A percentile compares a stretch with the other conserved stretches of the same genome.
Conservation (phyloP, 352 stramenopile species). For the Globisporangium recalcitrans region DNA sequence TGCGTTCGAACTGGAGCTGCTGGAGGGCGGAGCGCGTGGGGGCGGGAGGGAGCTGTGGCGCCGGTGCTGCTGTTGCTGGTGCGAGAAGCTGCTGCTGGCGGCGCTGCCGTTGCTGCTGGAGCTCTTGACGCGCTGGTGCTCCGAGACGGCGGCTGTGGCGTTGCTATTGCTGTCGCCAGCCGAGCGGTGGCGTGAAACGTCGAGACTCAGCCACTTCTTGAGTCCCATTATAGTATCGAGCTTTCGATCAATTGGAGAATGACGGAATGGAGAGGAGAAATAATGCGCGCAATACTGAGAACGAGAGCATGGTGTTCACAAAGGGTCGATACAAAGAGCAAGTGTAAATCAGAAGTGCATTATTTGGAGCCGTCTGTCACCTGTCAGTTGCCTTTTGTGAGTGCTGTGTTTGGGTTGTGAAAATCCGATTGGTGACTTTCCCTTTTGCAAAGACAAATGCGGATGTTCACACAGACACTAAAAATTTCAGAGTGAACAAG, state of each 20-base stretch:
- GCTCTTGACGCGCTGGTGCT: slow-evolving; percentile 11
- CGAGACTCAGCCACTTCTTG: slow-evolving; percentile 16
- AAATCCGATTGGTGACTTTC: neutral
- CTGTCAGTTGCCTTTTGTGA: neutral
- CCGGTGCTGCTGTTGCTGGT: slow-evolving; percentile 8
- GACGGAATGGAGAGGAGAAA: neutral
- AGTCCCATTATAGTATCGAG: slow-evolving; percentile 6
- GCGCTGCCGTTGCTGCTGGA: neutral
- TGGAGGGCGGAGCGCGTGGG: neutral
- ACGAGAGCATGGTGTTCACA: neutral
- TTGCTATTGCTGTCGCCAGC: neutral
- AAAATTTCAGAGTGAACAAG: neutral
- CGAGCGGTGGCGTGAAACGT: slow-evolving; percentile 6
- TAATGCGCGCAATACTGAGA: neutral
- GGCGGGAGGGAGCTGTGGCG: slow-evolving; percentile 13
- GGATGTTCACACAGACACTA: neutral
- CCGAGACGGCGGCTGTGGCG: neutral
- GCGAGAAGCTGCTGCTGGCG: neutral
- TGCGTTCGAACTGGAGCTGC: slow-evolving; percentile 1
- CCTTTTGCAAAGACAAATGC: neutral
- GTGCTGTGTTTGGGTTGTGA: neutral
- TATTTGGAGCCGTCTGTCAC: neutral
- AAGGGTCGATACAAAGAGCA: slow-evolving; percentile 8
- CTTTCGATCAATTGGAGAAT: neutral
- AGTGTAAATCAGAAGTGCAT: neutral